Percentiles rank a stretch among this genome's conserved stretches.
Evolutionary conservation across 129 eudicot species (phyloP).

Genomic region (Helianthus tuberosus): DNA sequence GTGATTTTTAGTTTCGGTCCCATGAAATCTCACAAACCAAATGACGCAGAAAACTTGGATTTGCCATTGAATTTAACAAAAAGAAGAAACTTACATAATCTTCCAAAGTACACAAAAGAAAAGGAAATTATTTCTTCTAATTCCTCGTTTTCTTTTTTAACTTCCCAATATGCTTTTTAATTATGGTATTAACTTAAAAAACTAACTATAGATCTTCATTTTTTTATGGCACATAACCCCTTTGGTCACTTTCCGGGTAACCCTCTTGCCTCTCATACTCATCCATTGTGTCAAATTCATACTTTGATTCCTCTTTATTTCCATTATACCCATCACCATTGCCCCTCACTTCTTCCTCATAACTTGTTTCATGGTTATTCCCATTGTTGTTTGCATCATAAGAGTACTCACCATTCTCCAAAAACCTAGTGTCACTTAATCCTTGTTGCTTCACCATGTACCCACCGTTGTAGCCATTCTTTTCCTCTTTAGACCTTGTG

Average conservation of each 20-base stretch:
- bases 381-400: conserved; percentile 34
- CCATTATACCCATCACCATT: conserved; percentile 48
- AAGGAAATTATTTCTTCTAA: conserved; percentile 11
- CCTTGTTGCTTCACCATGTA: conserved; percentile 48
- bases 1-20: too few species aligned
- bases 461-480: conserved; percentile 21
- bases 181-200: conserved; percentile 24
- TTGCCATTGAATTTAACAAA: not conserved
- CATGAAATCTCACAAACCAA: too few species aligned
- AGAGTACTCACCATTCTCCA: conserved; percentile 30
- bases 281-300: conserved; percentile 75
- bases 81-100: not conserved
- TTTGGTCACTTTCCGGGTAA: not conserved
- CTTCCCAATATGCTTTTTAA: conserved; percentile 20
- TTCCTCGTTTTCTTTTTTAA: not conserved
- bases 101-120: conserved; percentile 24
- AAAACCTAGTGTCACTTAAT: conserved; percentile 57
- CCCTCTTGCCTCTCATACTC: conserved; percentile 69
- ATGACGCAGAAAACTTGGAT: not conserved
- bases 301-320: conserved; percentile 41
- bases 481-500: conserved; percentile 26
- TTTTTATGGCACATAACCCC: not conserved
- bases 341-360: conserved; percentile 33
- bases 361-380: conserved; percentile 29
- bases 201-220: conserved; percentile 6